Percentiles rank a stretch among this genome's conserved stretches.
Evolutionary conservation across 2,329 filamentous ascomycete genomes (phyloP).

Genomic region (Stemphylium lycopersici): DNA sequence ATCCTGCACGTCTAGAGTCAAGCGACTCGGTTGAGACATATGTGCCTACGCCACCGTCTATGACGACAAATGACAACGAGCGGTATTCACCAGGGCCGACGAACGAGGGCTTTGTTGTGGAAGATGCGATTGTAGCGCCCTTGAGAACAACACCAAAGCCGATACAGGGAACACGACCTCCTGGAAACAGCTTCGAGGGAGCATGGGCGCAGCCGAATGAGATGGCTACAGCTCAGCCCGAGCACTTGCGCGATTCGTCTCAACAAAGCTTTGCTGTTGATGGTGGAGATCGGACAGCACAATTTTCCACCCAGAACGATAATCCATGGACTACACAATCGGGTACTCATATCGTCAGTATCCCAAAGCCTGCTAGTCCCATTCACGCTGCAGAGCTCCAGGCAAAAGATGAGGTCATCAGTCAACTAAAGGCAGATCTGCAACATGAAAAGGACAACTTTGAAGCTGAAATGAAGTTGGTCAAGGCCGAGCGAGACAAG

Average conservation of each 20-base stretch:
- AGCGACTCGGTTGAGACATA: constrained; percentile 29
- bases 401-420: constrained; percentile 37
- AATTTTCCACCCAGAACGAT: neutral
- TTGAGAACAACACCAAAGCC: constrained; percentile 27
- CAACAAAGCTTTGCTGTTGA: neutral
- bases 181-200: constrained; percentile 32
- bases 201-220: neutral
- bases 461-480: constrained; percentile 10
- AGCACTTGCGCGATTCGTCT: neutral
- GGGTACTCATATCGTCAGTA: neutral
- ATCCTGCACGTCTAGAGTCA: constrained; percentile 21
- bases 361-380: neutral
- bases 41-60: constrained; percentile 42
- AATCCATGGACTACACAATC: neutral
- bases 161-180: constrained; percentile 15
- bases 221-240: neutral
- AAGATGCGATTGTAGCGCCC: constrained; percentile 26
- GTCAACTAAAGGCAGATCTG: constrained; percentile 28
- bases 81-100: constrained; percentile 20
- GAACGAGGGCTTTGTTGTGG: constrained; percentile 29
- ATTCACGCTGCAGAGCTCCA: constrained; percentile 33
- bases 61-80: constrained; percentile 24
- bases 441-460: constrained; percentile 25
- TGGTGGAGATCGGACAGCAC: neutral
- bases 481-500: constrained; percentile 19